Base-by-base conservation (phyloP, 2,329 filamentous ascomycete species). In the Xylogone sp. region DNA sequence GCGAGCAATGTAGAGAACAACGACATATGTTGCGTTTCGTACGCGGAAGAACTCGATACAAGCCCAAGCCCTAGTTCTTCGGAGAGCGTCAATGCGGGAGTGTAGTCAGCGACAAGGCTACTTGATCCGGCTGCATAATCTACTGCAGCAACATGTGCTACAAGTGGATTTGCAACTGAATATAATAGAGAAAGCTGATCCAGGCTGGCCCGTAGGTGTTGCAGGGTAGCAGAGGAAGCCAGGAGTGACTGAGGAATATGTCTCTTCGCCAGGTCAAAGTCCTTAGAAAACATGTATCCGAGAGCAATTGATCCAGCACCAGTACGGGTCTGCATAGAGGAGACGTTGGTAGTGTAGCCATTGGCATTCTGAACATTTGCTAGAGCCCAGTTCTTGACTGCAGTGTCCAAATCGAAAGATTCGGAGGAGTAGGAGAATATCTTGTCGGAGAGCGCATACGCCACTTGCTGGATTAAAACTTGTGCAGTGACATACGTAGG, bases 371-470 rank as follows among this genome's bases (percentile, higher is more conserved):
- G 76, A 66, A 90, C 86, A 56, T 81, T 75, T 56, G 82, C 73
- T 22, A 74, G 70, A 46, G 83, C 79, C 94, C 94, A 99, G 60
- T 83, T 72, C 69, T 86, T 88, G 49, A 89, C 85, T 45, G 92
- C 90, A 56, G 86, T 71, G 69, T 97, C 93, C 58, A 99, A 81
- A 67, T 95, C 89, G 65, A 97, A 97, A 13, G 90, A 88, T 65
- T 96, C 89, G 22, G 92, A 90, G 2, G 93, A 97, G 77, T 96
- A 97, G 51, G 92, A 88, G 75, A 96, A 99, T 73, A 97, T 85
- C 78, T 96, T 96, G 77, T 97, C 92, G 51, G 93, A 97, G 55
- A 99, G 80, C 57, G 89, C 83, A 74, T 96, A 99, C 55, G 93
- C 90, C 58, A 97, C 87, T 73, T 99, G 94, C 75, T 99, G 94